These are phyloP conservation scores for Leccinum fallax DNA, from an alignment of 1,284 basidiomycete genomes.

Conservation along the genomic window DNA sequence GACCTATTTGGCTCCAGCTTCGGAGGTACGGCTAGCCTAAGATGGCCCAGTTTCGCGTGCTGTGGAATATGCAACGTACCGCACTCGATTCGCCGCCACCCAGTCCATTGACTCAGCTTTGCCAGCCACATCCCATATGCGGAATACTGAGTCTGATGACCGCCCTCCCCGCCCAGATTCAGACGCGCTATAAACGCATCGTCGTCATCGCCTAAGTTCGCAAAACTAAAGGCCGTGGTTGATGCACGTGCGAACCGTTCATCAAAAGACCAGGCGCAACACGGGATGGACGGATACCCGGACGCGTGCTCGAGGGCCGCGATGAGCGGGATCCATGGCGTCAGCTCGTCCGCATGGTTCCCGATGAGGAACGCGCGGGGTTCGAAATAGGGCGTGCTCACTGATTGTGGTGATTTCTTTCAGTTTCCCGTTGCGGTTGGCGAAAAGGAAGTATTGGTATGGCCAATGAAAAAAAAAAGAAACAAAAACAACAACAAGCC, in stretches of 20 bases:
- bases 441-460: too few species aligned
- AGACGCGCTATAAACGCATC: conserved; percentile 47
- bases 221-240: neutral
- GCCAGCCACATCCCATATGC: conserved; percentile 85
- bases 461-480: too few species aligned
- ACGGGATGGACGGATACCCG: conserved; percentile 92
- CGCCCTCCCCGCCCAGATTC: conserved; percentile 61
- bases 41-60: conserved; percentile 91
- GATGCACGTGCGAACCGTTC: conserved; percentile 55
- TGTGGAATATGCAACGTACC: conserved; percentile 87
- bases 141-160: conserved; percentile 68
- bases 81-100: conserved; percentile 80
- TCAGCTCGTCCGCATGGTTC: conserved; percentile 96
- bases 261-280: conserved; percentile 84
- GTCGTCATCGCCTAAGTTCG: conserved; percentile 18
- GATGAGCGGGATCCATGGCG: conserved; percentile 84
- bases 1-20: conserved; percentile 33
- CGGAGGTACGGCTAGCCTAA: conserved; percentile 50
- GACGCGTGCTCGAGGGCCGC: conserved; percentile 60
- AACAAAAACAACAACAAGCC: too few species aligned
- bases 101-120: conserved; percentile 65
- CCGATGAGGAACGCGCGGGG: conserved; percentile 79
- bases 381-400: conserved; percentile 9
- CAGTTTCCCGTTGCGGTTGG: too few species aligned
- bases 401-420: too few species aligned